These are phyloP conservation scores for Trichothecium roseum DNA, from an alignment of 2,329 filamentous ascomycete species.

Conservation along the genomic window DNA sequence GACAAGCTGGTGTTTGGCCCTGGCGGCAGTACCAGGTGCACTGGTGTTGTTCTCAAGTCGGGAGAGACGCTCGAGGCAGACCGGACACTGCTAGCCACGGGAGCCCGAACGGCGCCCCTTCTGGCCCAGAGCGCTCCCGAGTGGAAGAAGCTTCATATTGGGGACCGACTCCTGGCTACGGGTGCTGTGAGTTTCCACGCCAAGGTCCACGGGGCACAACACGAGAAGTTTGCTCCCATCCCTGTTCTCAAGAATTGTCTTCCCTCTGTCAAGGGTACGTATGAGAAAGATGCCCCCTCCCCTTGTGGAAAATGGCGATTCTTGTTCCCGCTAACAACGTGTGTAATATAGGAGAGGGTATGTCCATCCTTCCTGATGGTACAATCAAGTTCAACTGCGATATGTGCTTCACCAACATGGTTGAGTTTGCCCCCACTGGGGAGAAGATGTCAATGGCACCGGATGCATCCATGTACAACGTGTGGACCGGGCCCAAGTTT, in stretches of 20 bases:
- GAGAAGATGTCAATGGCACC: constrained; percentile 42
- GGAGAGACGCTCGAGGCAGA: constrained; percentile 38
- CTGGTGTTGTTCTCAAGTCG: constrained; percentile 36
- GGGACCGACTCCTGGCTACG: constrained; percentile 43
- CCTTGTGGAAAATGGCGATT: too few species aligned
- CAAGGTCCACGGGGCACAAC: constrained; percentile 30
- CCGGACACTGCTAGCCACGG: constrained; percentile 43
- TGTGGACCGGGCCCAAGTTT: constrained; percentile 27
- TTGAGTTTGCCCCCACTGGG: constrained; percentile 32
- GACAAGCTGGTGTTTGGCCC: constrained; percentile 33
- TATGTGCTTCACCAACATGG: constrained; percentile 45
- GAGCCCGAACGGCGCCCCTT: constrained; percentile 44
- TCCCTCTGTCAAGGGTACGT: constrained; percentile 28
- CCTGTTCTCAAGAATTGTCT: constrained; percentile 42
- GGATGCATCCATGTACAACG: constrained; percentile 27
- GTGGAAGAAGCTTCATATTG: constrained; percentile 39
- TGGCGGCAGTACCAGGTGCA: constrained; percentile 29
- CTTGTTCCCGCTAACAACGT: too few species aligned
- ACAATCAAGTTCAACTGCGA: constrained; percentile 53
- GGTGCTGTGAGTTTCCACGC: constrained; percentile 36
- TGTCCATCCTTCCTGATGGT: constrained; percentile 33
- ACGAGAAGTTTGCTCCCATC: constrained; percentile 33
- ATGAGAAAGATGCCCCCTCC: too few species aligned
- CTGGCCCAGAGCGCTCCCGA: constrained; percentile 40
- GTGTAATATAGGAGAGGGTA: constrained; percentile 23